phyloP scores from a whole-genome alignment of 257 asterid genomes.

The Primulina huaijiensis region DNA sequence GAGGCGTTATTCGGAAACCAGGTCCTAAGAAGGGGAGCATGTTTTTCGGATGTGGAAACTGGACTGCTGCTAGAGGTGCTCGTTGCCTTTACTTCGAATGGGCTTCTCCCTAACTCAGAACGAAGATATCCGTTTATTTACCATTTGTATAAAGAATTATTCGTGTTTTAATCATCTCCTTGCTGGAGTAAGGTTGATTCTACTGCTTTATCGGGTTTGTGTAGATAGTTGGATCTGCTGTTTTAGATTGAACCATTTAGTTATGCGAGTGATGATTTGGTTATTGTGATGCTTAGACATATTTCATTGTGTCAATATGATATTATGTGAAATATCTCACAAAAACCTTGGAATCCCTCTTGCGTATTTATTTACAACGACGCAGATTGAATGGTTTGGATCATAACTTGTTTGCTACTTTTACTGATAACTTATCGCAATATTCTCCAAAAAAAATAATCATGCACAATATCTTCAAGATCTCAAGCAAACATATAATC shows the following conservation, averaged over 20 bases:
- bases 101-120: slow-evolving; percentile 42
- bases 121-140: slow-evolving; percentile 6
- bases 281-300: slow-evolving; percentile 27
- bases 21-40: slow-evolving; percentile 82
- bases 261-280: slow-evolving; percentile 24
- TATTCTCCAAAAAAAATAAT: neutral
- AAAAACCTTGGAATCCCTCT: too few relatives aligned
- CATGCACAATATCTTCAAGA: too few relatives aligned
- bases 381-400: too few relatives aligned
- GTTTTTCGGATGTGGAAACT: slow-evolving; percentile 81
- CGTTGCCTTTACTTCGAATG: slow-evolving; percentile 81
- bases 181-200: slow-evolving; percentile 20
- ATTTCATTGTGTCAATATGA: slow-evolving; percentile 28
- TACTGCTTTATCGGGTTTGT: slow-evolving; percentile 32
- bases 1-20: slow-evolving; percentile 61
- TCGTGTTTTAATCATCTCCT: slow-evolving; percentile 21
- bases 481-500: too few relatives aligned
- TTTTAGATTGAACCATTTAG: slow-evolving; percentile 22
- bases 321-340: slow-evolving; percentile 25
- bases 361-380: too few relatives aligned
- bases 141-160: slow-evolving; percentile 27
- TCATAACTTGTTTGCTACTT: too few relatives aligned
- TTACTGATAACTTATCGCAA: too few relatives aligned
- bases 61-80: slow-evolving; percentile 82
- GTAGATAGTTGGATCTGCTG: slow-evolving; percentile 40